Conservation (phyloP, 495 filamentous ascomycete genomes). For the Rhizodiscina lignyota region DNA sequence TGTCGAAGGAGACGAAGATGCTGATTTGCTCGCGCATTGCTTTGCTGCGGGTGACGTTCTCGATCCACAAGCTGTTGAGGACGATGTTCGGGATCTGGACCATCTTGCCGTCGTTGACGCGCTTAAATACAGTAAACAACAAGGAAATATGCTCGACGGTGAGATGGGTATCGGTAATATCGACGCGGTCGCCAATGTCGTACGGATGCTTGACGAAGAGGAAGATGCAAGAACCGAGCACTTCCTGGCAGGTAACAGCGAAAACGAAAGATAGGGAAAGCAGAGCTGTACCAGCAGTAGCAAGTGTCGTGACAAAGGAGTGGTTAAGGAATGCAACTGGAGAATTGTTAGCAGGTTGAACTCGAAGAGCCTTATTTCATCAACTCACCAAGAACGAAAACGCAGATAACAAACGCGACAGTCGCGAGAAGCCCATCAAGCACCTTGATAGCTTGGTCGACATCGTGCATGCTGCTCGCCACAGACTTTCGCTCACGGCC, state of each 20-base stretch:
- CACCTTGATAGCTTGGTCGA: conserved; percentile 83
- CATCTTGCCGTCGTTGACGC: conserved; percentile 61
- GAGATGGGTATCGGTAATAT: conserved; percentile 56
- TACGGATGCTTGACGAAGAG: conserved; percentile 92
- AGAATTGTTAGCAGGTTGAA: conserved; percentile 13
- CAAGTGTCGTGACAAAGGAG: conserved; percentile 70
- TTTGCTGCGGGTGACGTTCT: conserved; percentile 79
- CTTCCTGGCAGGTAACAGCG: conserved; percentile 76
- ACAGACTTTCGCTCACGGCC: conserved; percentile 73
- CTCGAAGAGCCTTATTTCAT: conserved; percentile 12
- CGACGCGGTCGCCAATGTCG: conserved; percentile 88
- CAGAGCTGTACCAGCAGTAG: conserved; percentile 87
- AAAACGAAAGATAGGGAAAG: conserved; percentile 93
- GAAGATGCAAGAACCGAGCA: conserved; percentile 93
- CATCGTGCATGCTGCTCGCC: conserved; percentile 84
- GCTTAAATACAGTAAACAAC: conserved; percentile 83
- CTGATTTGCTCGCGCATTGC: conserved; percentile 80
- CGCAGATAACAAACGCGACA: conserved; percentile 59
- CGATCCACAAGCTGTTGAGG: conserved; percentile 79
- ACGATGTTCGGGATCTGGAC: conserved; percentile 85
- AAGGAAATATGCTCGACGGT: conserved; percentile 88
- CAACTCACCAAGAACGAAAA: conserved; percentile 90
- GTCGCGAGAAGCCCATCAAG: conserved; percentile 70
- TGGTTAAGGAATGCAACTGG: conserved; percentile 77
- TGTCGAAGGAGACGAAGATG: conserved; percentile 68